Evolutionary conservation across 1,284 basidiomycete genomes (phyloP).

Genomic region (Apiotrichum montevideense): DNA sequence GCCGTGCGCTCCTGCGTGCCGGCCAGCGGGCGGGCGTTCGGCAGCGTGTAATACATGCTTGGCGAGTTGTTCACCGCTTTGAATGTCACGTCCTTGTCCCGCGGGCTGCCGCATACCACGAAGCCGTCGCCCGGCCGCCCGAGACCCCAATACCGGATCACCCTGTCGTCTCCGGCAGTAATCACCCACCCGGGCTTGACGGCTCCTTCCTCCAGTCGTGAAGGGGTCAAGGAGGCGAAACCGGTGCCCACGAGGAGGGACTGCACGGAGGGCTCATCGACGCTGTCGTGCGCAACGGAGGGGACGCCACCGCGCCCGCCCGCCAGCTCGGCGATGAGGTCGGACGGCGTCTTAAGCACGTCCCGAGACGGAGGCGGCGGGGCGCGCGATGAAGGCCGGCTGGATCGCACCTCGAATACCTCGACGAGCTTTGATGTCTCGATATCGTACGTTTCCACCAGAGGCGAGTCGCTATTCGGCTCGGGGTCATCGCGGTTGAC

Average conservation of each 20-base stretch:
- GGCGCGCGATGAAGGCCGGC: conserved; percentile 13
- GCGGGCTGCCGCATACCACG: conserved; percentile 40
- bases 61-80: conserved; percentile 16
- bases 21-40: conserved; percentile 17
- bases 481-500: conserved; percentile 49
- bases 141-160: conserved; percentile 44
- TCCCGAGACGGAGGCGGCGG: conserved; percentile 6
- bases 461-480: conserved; percentile 7
- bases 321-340: conserved; percentile 29
- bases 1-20: background rate
- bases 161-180: conserved; percentile 42
- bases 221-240: conserved; percentile 23
- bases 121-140: conserved; percentile 30
- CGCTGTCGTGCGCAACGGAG: conserved; percentile 9
- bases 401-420: conserved; percentile 31
- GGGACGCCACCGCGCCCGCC: conserved; percentile 9
- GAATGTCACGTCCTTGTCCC: conserved; percentile 39
- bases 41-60: conserved; percentile 26
- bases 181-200: conserved; percentile 32
- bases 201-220: conserved; percentile 13
- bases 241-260: conserved; percentile 29
- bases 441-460: conserved; percentile 45
- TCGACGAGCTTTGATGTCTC: conserved; percentile 47
- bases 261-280: conserved; percentile 16
- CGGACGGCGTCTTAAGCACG: conserved; percentile 24